Base-by-base conservation (phyloP, 805 yeast species). In the Priceomyces castillae region DNA sequence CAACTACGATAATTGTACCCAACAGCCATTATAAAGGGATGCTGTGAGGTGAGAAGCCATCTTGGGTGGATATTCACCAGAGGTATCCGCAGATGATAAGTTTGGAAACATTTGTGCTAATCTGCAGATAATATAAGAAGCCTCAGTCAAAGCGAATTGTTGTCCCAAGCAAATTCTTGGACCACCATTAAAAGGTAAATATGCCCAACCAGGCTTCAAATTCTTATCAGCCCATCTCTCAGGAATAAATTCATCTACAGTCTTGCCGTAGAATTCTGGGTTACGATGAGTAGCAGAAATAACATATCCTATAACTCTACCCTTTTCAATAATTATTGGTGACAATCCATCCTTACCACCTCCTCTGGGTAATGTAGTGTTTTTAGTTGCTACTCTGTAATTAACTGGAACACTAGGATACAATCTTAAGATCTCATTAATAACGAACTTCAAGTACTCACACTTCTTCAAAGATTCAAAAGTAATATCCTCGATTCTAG, bases 331-430 rank as follows among this genome's bases (percentile, higher is more conserved):
- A 40, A 71, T 63, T 2, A 74, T 46, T 12, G 79, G 79, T 34
- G 61, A 46, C 26, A 46, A 44, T 17, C 59, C 66, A 47, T 74
- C 72, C 14, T 34, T 20, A 20, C 68, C 80, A 17, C 81, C 82
- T 17, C 81, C 82, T 37, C 62, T 57, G 14, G 82, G 82, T 42
- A 77, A 61, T 7, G 70, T 64, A 7, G 81, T 76, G 50, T 74
- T 69, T 44, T 61, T 68, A 20, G 62, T 62, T 9, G 81, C 73
- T 30, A 63, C 58, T 48, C 82, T 64, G 58, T 68, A 67, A 54
- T 77, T 77, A 42, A 60, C 51, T 12, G 82, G 81, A 25, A 77
- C 81, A 25, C 40, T 37, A 11, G 73, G 73, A 46, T 65, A 67
- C 39, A 67, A 43, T 56, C 73, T 59, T 43, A 67, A 61, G 12